Evolutionary conservation across 208 protist genomes (phyloP).

Genomic region (Phytomonas francai): DNA sequence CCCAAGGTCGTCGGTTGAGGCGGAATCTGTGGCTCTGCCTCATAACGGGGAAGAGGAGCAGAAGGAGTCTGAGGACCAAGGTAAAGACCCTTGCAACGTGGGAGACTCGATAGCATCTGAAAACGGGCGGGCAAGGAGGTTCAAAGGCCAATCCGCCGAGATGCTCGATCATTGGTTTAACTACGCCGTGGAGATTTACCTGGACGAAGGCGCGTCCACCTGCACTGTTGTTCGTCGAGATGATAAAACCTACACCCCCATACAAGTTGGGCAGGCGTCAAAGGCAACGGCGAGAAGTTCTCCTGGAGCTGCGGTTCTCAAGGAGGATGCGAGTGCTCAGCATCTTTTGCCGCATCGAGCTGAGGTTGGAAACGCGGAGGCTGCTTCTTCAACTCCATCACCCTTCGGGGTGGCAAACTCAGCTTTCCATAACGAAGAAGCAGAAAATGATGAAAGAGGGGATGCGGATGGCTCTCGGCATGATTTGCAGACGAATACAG

Average conservation of each 20-base stretch:
- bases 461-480: too few relatives aligned
- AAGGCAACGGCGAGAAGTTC: not conserved
- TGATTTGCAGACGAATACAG: too few relatives aligned
- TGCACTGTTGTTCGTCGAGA: slow-evolving; percentile 26
- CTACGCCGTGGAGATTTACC: slow-evolving; percentile 49
- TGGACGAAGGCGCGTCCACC: slow-evolving; percentile 11
- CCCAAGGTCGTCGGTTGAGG: slow-evolving; percentile 18
- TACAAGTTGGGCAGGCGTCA: slow-evolving; percentile 2
- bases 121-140: too few relatives aligned
- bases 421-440: too few relatives aligned
- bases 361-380: slow-evolving; percentile 11
- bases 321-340: slow-evolving; percentile 5
- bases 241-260: slow-evolving; percentile 24
- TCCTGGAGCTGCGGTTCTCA: not conserved
- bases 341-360: slow-evolving; percentile 21
- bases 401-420: too few relatives aligned
- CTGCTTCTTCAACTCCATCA: not conserved
- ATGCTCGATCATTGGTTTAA: slow-evolving; percentile 58
- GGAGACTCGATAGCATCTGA: too few relatives aligned
- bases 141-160: too few relatives aligned
- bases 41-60: too few relatives aligned
- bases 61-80: slow-evolving; percentile 12
- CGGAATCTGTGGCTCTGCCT: slow-evolving; percentile 1
- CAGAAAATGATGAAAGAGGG: slow-evolving; percentile 8
- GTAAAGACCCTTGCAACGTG: too few relatives aligned